A percentile compares a stretch with the other conserved stretches of the same genome.
Conservation (phyloP, 2,329 filamentous ascomycete genomes). For the Ustilaginoidea virens region DNA sequence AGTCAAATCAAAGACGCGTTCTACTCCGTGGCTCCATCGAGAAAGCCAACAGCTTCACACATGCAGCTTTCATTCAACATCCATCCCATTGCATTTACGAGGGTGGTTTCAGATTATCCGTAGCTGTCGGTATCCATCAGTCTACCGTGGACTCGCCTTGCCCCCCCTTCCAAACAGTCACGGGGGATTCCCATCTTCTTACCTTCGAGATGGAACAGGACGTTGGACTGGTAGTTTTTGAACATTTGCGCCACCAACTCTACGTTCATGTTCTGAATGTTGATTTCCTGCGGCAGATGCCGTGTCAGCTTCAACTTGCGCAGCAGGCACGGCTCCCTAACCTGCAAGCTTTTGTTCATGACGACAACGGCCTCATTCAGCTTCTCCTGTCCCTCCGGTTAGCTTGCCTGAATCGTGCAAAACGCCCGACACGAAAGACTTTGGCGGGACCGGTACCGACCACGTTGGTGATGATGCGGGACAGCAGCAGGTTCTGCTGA, state of each 20-base stretch:
- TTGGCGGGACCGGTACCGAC: slow-evolving; percentile 38
- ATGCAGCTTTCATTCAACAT: no score
- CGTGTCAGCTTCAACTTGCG: neutral
- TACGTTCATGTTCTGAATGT: slow-evolving; percentile 97
- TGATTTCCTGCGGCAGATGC: slow-evolving; percentile 65
- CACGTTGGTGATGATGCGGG: slow-evolving; percentile 93
- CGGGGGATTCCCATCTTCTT: slow-evolving; percentile 9
- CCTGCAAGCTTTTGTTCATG: slow-evolving; percentile 84
- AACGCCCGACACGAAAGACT: neutral
- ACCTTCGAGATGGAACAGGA: slow-evolving; percentile 96
- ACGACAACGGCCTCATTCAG: slow-evolving; percentile 87
- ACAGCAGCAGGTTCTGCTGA: slow-evolving; percentile 84
- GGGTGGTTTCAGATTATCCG: slow-evolving; percentile 69
- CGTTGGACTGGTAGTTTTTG: slow-evolving; percentile 98
- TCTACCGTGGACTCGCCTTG: neutral
- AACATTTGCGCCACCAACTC: slow-evolving; percentile 98
- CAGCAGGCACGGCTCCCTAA: slow-evolving; percentile 16
- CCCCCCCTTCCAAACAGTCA: no score
- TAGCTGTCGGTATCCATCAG: slow-evolving; percentile 38
- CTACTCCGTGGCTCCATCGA: no score
- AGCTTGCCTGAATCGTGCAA: neutral
- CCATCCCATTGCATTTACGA: slow-evolving; percentile 28
- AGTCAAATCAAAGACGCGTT: no score
- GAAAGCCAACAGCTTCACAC: no score
- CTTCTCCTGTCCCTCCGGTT: slow-evolving; percentile 54